Evolutionary conservation across 495 filamentous ascomycete species (phyloP), one percentile per base, ranked within the genome.

Genomic region (Annulohypoxylon moriforme): DNA sequence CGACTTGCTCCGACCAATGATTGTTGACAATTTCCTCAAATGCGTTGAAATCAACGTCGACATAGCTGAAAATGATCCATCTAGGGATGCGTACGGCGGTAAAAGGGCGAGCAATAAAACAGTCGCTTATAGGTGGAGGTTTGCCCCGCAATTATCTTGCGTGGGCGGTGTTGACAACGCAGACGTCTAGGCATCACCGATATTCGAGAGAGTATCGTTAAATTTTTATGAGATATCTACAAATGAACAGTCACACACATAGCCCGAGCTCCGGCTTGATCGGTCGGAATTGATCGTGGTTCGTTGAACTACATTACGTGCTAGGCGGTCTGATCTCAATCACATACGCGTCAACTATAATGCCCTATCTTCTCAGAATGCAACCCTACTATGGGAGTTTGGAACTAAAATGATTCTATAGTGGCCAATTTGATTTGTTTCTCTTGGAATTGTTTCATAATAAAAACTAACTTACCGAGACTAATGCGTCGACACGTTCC

Each of bases 291-390:
- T 33, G 42, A 14, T 40, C 29, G 11, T 57, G 64, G 58, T 36
- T 60, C 60, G 29, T 64, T 4, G 20, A 65, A 34, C 46, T 38
- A 50, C 59, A 47, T 52, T 38, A 34, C 25, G 31, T 42, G 8
- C 49, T 24, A 46, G 42, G 58, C 40, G 18, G 57, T 27, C 25
- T 64, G 33, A 16, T 20, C 4, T 59, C 50, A 47, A 34, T 42
- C 50, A 63, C 67, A 58, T 63, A 67, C 63, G 64, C 58, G 69
- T 52, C 46, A 66, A 67, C 49, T 57, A 52, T 7, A 63, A 58
- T 64, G 40, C 38, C 55, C 38, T 61, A 58, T 36, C 52, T 71
- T 40, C 68, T 66, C 57, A 67, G n/a, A 29, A 67, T 71, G 63
- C 34, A 67, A 71, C 68, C 68, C 55, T 57, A 27, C 57, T 16